These are phyloP conservation scores for Cladosporium sp. DNA, from an alignment of 2,329 filamentous ascomycete species.

Conservation along the genomic window DNA sequence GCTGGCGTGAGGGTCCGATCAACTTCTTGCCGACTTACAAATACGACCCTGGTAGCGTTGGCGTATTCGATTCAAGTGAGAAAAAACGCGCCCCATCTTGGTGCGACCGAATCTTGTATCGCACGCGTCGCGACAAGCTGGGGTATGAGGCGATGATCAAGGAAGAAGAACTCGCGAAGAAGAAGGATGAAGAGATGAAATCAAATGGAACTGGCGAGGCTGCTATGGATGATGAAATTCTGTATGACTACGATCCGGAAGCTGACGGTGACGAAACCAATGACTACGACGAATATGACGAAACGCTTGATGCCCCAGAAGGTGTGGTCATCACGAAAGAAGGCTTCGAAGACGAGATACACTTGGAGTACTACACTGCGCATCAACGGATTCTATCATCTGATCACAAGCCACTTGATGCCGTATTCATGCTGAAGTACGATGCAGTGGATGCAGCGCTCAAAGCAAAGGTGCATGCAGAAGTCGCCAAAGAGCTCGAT, in stretches of 20 bases:
- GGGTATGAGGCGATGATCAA: slow-evolving; percentile 59
- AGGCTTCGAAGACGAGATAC: slow-evolving; percentile 52
- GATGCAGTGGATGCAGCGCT: slow-evolving; percentile 81
- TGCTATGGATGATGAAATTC: slow-evolving; percentile 71
- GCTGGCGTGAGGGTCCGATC: slow-evolving; percentile 86
- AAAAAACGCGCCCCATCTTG: slow-evolving; percentile 90
- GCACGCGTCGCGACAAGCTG: slow-evolving; percentile 67
- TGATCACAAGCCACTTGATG: slow-evolving; percentile 88
- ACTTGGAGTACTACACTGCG: slow-evolving; percentile 70
- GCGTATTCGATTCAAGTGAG: slow-evolving; percentile 90
- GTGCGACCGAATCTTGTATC: slow-evolving; percentile 91
- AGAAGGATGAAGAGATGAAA: slow-evolving; percentile 81
- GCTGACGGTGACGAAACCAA: slow-evolving; percentile 54
- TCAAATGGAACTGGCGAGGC: slow-evolving; percentile 70
- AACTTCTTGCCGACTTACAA: slow-evolving; percentile 94
- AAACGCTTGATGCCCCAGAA: slow-evolving; percentile 43
- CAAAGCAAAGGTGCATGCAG: slow-evolving; percentile 77
- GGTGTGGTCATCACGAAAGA: slow-evolving; percentile 56
- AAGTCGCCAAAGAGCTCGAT: slow-evolving; percentile 84
- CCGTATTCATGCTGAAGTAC: slow-evolving; percentile 78
- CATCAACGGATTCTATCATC: slow-evolving; percentile 88
- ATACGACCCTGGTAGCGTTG: slow-evolving; percentile 91
- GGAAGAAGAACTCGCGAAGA: slow-evolving; percentile 64
- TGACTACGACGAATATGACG: slow-evolving; percentile 54
- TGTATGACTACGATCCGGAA: slow-evolving; percentile 89